phyloP scores from a whole-genome alignment of 2,329 filamentous ascomycete species.

The Diaporthe citrichinensis region DNA sequence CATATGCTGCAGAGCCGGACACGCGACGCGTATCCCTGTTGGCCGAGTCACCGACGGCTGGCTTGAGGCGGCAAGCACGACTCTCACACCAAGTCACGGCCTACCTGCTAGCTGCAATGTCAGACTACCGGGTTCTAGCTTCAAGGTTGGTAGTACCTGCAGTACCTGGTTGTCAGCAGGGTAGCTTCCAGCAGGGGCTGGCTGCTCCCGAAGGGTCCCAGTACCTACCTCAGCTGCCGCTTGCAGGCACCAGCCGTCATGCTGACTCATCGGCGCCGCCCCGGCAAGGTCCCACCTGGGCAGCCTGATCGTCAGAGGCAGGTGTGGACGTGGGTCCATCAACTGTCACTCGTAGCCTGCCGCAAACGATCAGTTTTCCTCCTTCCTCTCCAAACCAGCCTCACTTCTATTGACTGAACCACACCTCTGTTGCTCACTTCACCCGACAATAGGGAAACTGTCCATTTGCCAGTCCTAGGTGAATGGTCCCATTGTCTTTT shows the following conservation, averaged over 20 bases:
- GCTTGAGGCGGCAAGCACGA: constrained; percentile 32
- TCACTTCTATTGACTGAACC: not conserved
- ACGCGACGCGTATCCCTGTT: constrained; percentile 40
- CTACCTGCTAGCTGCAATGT: not conserved
- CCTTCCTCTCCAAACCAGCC: constrained; percentile 20
- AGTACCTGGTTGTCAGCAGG: not conserved
- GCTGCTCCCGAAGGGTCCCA: not conserved
- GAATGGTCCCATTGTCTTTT: not conserved
- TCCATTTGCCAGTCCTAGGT: not conserved
- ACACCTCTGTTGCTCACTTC: not conserved
- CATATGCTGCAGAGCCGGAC: not conserved
- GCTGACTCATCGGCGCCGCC: constrained; percentile 19
- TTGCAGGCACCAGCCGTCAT: not conserved
- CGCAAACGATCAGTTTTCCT: constrained; percentile 31
- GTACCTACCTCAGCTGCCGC: not conserved
- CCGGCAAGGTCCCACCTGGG: not conserved
- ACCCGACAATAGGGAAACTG: constrained; percentile 25
- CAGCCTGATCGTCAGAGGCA: constrained; percentile 28
- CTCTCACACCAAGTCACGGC: constrained; percentile 37
- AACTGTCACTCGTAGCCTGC: constrained; percentile 30
- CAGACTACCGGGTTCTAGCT: not conserved
- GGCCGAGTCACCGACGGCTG: not conserved
- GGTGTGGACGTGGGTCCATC: constrained; percentile 19
- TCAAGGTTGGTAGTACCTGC: not conserved
- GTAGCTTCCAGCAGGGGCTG: not conserved